A percentile compares a stretch with the other conserved stretches of the same genome.
Conservation (phyloP, 2,329 filamentous ascomycete genomes). For the Mycosphaerella arachidis region DNA sequence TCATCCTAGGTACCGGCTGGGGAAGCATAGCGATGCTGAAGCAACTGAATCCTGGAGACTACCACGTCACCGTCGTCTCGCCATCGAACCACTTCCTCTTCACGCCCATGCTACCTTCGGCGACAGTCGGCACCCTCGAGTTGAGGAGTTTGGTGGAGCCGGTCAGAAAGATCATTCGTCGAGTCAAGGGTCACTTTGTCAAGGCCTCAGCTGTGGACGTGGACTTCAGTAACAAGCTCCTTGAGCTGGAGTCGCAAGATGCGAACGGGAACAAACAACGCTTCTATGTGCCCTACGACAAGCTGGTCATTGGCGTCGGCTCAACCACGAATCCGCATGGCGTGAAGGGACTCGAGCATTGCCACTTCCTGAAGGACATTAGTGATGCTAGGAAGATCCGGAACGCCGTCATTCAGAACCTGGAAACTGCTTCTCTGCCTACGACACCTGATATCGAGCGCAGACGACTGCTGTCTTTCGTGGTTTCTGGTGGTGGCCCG, state of each 20-base stretch:
- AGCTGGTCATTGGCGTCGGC: constrained; percentile 86
- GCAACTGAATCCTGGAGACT: constrained; percentile 81
- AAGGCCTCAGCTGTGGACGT: constrained; percentile 83
- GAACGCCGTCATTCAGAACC: constrained; percentile 80
- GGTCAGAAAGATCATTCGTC: constrained; percentile 74
- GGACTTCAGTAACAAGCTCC: constrained; percentile 83
- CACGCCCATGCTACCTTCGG: constrained; percentile 95
- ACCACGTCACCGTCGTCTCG: constrained; percentile 91
- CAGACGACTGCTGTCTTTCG: constrained; percentile 82
- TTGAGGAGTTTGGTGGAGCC: constrained; percentile 89
- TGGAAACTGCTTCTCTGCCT: constrained; percentile 87
- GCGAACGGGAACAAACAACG: constrained; percentile 65
- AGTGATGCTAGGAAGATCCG: constrained; percentile 85
- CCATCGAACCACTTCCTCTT: constrained; percentile 97
- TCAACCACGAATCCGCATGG: constrained; percentile 93
- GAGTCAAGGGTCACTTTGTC: constrained; percentile 81
- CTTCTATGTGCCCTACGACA: constrained; percentile 97
- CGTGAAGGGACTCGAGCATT: constrained; percentile 89
- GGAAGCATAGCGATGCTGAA: constrained; percentile 89
- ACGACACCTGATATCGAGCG: constrained; percentile 87
- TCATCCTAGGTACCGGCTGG: constrained; percentile 92
- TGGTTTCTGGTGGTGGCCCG: constrained; percentile 90
- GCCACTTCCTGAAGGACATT: constrained; percentile 92
- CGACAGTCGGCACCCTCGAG: constrained; percentile 92
- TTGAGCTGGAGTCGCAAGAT: constrained; percentile 76